Percentiles rank a stretch among this genome's conserved stretches.
Evolutionary conservation across 1,139 yeast genomes (phyloP).

Genomic region (Geotrichum phurueaensis): DNA sequence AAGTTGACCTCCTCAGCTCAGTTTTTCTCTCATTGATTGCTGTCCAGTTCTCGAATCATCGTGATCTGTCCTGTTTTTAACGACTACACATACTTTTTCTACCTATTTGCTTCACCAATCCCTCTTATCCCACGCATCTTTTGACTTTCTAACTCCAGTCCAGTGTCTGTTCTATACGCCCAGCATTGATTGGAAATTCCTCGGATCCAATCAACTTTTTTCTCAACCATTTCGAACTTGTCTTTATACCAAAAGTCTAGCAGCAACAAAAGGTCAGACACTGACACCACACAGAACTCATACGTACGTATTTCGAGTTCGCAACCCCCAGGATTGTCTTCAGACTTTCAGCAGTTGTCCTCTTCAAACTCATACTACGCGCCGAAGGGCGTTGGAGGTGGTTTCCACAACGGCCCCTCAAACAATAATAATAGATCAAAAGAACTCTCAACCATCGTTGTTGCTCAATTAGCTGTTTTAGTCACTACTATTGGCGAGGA

Average conservation of each 20-base stretch:
- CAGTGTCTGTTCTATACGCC: not conserved
- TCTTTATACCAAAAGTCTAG: not conserved
- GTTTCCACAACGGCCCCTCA: slow-evolving; percentile 8
- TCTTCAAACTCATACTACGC: slow-evolving; percentile 5
- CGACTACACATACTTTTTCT: not conserved
- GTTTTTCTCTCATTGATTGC: not conserved
- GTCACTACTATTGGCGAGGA: slow-evolving; percentile 42
- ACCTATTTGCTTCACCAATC: not conserved
- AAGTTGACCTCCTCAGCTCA: not conserved
- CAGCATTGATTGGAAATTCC: not conserved
- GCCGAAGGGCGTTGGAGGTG: slow-evolving; percentile 17
- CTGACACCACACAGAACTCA: slow-evolving; percentile 5
- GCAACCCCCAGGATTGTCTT: slow-evolving; percentile 15
- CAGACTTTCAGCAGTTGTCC: slow-evolving; percentile 12
- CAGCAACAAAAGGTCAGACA: not conserved
- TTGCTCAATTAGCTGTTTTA: slow-evolving; percentile 51
- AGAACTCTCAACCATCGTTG: slow-evolving; percentile 43
- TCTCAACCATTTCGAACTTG: slow-evolving; percentile 7
- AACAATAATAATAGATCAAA: slow-evolving; percentile 5
- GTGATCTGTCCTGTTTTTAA: not conserved
- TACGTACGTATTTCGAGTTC: slow-evolving; percentile 6
- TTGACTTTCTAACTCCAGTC: not conserved
- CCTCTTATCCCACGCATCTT: not conserved
- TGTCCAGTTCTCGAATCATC: not conserved
- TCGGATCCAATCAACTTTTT: not conserved